Percentiles rank a stretch among this genome's conserved stretches.
Evolutionary conservation across 192 early-diverging fungal species (phyloP).

Genomic region (Radiomyces spectabilis): DNA sequence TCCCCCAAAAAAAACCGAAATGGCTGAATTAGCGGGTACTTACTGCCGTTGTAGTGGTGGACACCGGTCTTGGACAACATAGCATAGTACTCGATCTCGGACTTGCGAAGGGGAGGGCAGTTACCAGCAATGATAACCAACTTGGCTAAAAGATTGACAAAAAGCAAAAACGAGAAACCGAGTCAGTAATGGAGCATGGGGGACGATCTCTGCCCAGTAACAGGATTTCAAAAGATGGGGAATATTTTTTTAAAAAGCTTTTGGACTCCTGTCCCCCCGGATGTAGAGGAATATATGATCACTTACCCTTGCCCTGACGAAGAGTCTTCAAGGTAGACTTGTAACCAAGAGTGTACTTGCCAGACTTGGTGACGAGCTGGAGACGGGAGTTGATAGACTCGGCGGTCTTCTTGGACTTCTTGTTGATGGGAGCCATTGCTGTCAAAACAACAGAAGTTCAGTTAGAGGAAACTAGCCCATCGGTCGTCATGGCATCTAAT

Average conservation of each 20-base stretch:
- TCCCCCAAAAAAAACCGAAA: too few relatives aligned
- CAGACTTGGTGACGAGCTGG: slow-evolving; percentile 98
- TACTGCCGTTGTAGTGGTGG: slow-evolving; percentile 98
- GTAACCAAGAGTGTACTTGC: slow-evolving; percentile 98
- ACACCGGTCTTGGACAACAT: slow-evolving; percentile 99
- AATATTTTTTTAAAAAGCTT: slow-evolving; percentile 4
- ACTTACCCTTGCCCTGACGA: slow-evolving; percentile 87
- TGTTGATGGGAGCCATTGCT: slow-evolving; percentile 52
- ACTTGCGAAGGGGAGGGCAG: slow-evolving; percentile 99
- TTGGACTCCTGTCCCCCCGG: slow-evolving; percentile 35
- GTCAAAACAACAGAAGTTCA: too few relatives aligned
- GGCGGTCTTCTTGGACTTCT: slow-evolving; percentile 79
- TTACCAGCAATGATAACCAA: slow-evolving; percentile 98
- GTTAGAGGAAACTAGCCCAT: too few relatives aligned
- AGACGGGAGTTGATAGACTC: slow-evolving; percentile 99
- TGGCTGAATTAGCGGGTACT: too few relatives aligned
- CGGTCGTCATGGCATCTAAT: too few relatives aligned
- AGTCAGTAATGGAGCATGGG: slow-evolving; percentile 1
- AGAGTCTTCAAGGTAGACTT: slow-evolving; percentile 98
- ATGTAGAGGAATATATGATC: slow-evolving; percentile 5
- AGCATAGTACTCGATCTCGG: slow-evolving; percentile 99
- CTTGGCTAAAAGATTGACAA: slow-evolving; percentile 63
- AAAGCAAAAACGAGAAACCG: too few relatives aligned
- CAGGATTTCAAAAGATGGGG: too few relatives aligned
- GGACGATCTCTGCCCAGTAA: slow-evolving; percentile 22